These are phyloP conservation scores for Naumovozyma castellii DNA, from an alignment of 805 yeast genomes.

Conservation along the genomic window DNA sequence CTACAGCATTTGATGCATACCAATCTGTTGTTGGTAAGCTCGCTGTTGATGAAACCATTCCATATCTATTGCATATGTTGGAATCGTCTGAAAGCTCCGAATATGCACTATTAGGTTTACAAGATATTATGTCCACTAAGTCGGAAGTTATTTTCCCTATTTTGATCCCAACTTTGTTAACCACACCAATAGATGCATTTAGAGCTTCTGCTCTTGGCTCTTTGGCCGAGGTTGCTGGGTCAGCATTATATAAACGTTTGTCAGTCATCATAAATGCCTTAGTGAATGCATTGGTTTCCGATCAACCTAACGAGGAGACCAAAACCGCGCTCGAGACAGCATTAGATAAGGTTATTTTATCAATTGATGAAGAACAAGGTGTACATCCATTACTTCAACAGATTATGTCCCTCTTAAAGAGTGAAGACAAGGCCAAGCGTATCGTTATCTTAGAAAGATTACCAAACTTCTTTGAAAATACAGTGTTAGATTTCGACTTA, in stretches of 20 bases:
- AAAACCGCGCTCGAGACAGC: constrained; percentile 39
- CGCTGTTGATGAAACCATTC: constrained; percentile 84
- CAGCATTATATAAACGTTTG: constrained; percentile 64
- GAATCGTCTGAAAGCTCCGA: constrained; percentile 51
- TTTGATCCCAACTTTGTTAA: constrained; percentile 72
- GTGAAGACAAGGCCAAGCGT: constrained; percentile 59
- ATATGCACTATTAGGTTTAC: constrained; percentile 75
- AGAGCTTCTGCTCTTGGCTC: constrained; percentile 85
- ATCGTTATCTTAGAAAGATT: constrained; percentile 56
- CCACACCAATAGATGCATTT: constrained; percentile 71
- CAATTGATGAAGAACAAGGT: constrained; percentile 71
- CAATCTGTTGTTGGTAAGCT: constrained; percentile 73
- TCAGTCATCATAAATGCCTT: constrained; percentile 66
- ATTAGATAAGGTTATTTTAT: constrained; percentile 58
- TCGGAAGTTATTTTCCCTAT: constrained; percentile 91
- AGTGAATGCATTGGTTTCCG: constrained; percentile 44
- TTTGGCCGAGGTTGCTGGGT: constrained; percentile 82
- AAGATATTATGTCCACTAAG: constrained; percentile 85
- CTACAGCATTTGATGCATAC: constrained; percentile 78
- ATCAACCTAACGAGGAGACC: constrained; percentile 32
- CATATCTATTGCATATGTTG: constrained; percentile 65
- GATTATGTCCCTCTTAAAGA: constrained; percentile 62
- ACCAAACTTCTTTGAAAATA: constrained; percentile 58
- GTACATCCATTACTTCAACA: constrained; percentile 79
- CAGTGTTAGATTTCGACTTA: constrained; percentile 58